These are phyloP conservation scores for Trypanosoma lewisi DNA, from an alignment of 208 protist genomes.

Conservation along the genomic window DNA sequence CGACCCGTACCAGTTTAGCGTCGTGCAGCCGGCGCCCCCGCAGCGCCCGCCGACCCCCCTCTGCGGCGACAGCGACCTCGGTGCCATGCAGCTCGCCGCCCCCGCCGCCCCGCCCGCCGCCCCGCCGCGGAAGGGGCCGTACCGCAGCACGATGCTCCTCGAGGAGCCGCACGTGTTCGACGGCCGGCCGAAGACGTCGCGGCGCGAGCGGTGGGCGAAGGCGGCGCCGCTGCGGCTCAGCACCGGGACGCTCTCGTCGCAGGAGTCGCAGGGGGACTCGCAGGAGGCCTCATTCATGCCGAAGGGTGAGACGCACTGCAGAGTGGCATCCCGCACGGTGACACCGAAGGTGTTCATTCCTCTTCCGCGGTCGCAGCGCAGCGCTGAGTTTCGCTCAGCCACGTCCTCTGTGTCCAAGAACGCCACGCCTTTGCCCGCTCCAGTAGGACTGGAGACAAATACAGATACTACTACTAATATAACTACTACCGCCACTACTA, in stretches of 20 bases:
- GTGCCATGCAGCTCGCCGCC: constrained; percentile 6
- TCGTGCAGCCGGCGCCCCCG: constrained; percentile 12
- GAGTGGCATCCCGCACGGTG: not conserved
- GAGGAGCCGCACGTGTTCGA: constrained; percentile 9
- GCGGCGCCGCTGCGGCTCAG: constrained; percentile 3
- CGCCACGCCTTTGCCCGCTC: not conserved
- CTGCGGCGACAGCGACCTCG: constrained; percentile 17
- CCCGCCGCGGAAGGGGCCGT: constrained; percentile 7
- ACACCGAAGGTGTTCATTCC: constrained; percentile 19
- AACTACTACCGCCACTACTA: not conserved
- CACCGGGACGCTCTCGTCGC: constrained; percentile 18
- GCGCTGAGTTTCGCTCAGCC: not conserved
- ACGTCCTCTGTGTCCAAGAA: not conserved
- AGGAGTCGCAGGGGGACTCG: constrained; percentile 22
- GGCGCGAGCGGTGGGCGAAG: constrained; percentile 1
- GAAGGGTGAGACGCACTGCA: constrained; percentile 8
- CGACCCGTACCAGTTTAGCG: constrained; percentile 17
- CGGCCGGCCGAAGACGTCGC: not conserved
- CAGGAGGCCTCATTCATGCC: not conserved
- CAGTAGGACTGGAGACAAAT: not conserved
- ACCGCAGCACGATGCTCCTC: constrained; percentile 20
- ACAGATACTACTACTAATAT: not conserved
- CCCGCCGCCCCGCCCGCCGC: not conserved
- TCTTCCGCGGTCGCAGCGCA: constrained; percentile 23
- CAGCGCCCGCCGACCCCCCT: constrained; percentile 21